Evolutionary conservation across 495 filamentous ascomycete genomes (phyloP), one percentile per base, ranked within the genome.

Genomic region (Aspergillus olivimuriae): DNA sequence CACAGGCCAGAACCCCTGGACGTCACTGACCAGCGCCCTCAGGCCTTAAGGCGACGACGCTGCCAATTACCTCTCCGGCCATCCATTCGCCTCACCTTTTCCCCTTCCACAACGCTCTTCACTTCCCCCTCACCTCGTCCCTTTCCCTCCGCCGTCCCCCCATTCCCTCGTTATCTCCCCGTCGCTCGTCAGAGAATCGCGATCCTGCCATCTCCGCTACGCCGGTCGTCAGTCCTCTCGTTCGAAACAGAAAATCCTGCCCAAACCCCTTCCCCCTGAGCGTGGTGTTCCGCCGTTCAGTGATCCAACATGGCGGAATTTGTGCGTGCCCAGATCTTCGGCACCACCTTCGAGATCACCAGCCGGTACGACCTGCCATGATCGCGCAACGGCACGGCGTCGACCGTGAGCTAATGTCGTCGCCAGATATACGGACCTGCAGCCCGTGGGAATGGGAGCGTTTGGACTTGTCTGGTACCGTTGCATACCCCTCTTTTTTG

Each of bases 311-410:
- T 96, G 90, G 90, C 90, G 62, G 92, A 97, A 82, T 98, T 98
- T 72, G 89, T 97, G 56, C 86, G 92, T 65, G 90, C 92, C 59
- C 89, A 95, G 81, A 97, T 98, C 65, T 98, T 98, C 62, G 94
- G 92, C 65, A 97, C 94, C 39, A 96, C 92, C 50, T 98, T 98
- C 58, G 92, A 98, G 78, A 98, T 98, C 70, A 98, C 92, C 49
- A 96, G 91, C 75, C 84, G 92, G 90, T 95, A 78, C 55, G 71
- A 12, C 11, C n/a, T 10, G 12, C 12, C 19, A 11, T 2, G 4
- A 18, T 24, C 36, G n/a, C 20, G 12, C 4, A 10, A 11, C 8
- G 14, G 23, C 36, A 40, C 34, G 19, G 4, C 12, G 10, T 24
- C 24, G n/a, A 39, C 10, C 9, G 34, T 23, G 34, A 15, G 22